Conservation (phyloP, 257 asterid genomes). For the Salvia hispanica region DNA sequence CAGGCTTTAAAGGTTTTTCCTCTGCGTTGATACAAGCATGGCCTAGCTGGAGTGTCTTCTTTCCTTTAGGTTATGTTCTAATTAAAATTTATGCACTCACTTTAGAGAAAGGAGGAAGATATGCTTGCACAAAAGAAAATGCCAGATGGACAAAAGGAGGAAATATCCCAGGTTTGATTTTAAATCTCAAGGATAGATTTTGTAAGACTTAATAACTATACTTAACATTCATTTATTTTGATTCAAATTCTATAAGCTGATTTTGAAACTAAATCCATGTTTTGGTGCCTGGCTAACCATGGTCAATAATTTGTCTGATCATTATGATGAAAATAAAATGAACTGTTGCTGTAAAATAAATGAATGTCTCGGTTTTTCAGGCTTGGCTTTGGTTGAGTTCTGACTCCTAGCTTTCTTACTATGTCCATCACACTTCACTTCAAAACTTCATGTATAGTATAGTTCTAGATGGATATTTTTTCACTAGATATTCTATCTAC, state of each 20-base stretch:
- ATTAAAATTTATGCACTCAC: constrained; percentile 28
- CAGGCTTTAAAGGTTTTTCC: constrained; percentile 76
- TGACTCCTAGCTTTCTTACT: neutral
- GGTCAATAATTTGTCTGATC: neutral
- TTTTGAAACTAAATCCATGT: constrained; percentile 4
- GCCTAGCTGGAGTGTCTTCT: constrained; percentile 29
- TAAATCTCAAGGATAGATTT: neutral
- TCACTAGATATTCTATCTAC: neutral
- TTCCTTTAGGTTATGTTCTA: constrained; percentile 36
- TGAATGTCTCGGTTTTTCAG: constrained; percentile 7
- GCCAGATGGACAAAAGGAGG: constrained; percentile 92
- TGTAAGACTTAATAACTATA: constrained; percentile 4
- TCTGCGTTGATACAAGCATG: constrained; percentile 8
- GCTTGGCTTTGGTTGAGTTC: constrained; percentile 17
- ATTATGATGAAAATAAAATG: constrained; percentile 8
- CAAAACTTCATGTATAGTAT: neutral
- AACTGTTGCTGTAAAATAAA: constrained; percentile 9
- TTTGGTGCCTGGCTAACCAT: neutral
- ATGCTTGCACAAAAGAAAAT: constrained; percentile 97
- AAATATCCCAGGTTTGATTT: constrained; percentile 87
- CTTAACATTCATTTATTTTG: neutral
- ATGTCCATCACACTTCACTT: constrained; percentile 9
- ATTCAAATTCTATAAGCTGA: constrained; percentile 5
- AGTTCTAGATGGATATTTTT: neutral
- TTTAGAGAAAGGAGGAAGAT: constrained; percentile 85